Evolutionary conservation across 2,329 filamentous ascomycete species (phyloP).

Genomic region (Chrysosporium queenslandicum): DNA sequence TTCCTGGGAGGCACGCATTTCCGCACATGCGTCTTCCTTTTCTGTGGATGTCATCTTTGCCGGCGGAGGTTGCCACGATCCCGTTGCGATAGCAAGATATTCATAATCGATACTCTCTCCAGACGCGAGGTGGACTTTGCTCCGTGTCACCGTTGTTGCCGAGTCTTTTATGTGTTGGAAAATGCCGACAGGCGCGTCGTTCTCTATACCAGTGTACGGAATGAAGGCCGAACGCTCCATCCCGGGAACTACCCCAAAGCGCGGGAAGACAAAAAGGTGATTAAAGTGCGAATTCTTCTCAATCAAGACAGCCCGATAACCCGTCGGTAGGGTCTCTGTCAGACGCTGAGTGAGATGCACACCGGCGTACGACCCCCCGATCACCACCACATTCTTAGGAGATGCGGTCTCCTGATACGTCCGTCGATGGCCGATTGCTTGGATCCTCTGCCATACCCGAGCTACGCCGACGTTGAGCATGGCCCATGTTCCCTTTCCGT

Average conservation of each 20-base stretch:
- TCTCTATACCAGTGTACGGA: constrained; percentile 43
- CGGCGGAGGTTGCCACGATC: constrained; percentile 39
- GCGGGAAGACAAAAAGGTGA: constrained; percentile 51
- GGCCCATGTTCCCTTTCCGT: too few species aligned
- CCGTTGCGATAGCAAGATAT: constrained; percentile 49
- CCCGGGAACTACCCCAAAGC: constrained; percentile 46
- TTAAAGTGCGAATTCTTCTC: constrained; percentile 54
- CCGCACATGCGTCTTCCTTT: constrained; percentile 37
- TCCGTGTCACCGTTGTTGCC: constrained; percentile 31
- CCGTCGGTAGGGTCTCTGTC: constrained; percentile 40
- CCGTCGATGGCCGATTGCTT: too few species aligned
- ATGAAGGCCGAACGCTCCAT: constrained; percentile 52
- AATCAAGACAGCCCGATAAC: constrained; percentile 48
- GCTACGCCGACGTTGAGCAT: too few species aligned
- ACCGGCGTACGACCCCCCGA: constrained; percentile 52
- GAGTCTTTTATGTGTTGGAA: constrained; percentile 37
- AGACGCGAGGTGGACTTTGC: constrained; percentile 34
- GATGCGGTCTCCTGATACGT: too few species aligned
- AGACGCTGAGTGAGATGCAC: constrained; percentile 35
- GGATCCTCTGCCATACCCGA: too few species aligned
- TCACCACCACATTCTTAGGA: constrained; percentile 30
- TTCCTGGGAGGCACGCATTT: constrained; percentile 40
- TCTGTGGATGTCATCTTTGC: constrained; percentile 39
- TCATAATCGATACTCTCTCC: constrained; percentile 44
- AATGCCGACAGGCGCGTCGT: constrained; percentile 29